Conservation (phyloP, 75 land plant species). For the Ceratopteris richardii region DNA sequence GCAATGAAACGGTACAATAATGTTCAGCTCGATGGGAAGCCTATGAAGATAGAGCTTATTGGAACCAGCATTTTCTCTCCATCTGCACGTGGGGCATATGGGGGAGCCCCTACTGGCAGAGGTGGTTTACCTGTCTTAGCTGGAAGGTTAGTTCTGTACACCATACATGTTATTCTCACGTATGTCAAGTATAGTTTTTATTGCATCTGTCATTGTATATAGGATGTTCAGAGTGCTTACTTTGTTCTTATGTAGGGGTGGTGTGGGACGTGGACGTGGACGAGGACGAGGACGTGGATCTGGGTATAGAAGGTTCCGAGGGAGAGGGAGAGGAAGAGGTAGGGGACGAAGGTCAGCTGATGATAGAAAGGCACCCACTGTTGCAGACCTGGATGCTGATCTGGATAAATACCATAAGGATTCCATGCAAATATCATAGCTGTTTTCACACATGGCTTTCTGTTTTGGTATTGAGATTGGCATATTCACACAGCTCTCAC, state of each 20-base stretch:
- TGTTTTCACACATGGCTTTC: no score
- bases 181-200: background rate
- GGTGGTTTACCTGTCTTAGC: background rate
- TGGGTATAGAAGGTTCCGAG: conserved; percentile 10
- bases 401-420: conserved; percentile 64
- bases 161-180: background rate
- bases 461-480: no score
- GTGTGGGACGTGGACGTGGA: conserved; percentile 29
- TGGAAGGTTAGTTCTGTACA: background rate
- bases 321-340: conserved; percentile 25
- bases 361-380: conserved; percentile 17
- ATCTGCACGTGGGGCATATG: background rate
- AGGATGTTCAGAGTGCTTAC: background rate
- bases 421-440: conserved; percentile 40
- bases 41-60: conserved; percentile 35
- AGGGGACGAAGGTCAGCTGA: conserved; percentile 23
- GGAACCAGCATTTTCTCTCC: conserved; percentile 17
- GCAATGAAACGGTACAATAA: conserved; percentile 33
- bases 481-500: no score
- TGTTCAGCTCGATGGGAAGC: conserved; percentile 36
- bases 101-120: background rate
- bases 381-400: conserved; percentile 64
- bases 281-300: conserved; percentile 29
- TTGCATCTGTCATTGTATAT: background rate
- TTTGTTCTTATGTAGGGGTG: background rate